phyloP scores from a whole-genome alignment of 768 basidiomycete species.

The Lactarius quietus region DNA sequence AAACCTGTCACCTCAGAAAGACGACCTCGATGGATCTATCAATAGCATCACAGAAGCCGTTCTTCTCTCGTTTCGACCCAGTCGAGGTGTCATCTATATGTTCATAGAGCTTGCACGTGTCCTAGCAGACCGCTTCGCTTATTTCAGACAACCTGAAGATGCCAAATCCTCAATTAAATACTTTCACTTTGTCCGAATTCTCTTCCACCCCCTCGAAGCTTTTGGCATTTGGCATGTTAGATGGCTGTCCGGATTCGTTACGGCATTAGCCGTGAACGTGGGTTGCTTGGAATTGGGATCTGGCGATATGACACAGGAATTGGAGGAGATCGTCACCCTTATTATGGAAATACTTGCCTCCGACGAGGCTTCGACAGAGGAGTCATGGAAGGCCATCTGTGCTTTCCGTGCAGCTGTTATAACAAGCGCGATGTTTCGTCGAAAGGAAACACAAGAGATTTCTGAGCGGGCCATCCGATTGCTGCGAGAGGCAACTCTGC shows the following conservation, averaged over 20 bases:
- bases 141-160: too few species aligned
- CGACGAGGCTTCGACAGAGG: not conserved
- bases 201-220: not conserved
- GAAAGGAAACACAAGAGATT: too few species aligned
- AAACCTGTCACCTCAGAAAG: too few species aligned
- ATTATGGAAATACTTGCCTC: not conserved
- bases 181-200: not conserved
- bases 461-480: not conserved
- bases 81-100: too few species aligned
- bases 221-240: not conserved
- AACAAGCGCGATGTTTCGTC: too few species aligned
- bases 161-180: too few species aligned
- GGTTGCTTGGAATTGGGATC: too few species aligned
- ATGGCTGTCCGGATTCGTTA: not conserved
- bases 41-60: too few species aligned
- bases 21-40: too few species aligned
- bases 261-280: not conserved
- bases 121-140: too few species aligned
- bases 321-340: slow-evolving; percentile 4
- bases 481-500: not conserved
- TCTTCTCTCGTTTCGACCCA: too few species aligned
- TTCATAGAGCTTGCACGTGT: too few species aligned
- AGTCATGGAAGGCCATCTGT: rapidly evolving
- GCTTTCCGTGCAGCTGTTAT: not conserved
- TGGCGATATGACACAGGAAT: not conserved